Evolutionary conservation across 2,329 filamentous ascomycete genomes (phyloP), one percentile per base, ranked within the genome.

Genomic region (Chrysoporthe puriensis): DNA sequence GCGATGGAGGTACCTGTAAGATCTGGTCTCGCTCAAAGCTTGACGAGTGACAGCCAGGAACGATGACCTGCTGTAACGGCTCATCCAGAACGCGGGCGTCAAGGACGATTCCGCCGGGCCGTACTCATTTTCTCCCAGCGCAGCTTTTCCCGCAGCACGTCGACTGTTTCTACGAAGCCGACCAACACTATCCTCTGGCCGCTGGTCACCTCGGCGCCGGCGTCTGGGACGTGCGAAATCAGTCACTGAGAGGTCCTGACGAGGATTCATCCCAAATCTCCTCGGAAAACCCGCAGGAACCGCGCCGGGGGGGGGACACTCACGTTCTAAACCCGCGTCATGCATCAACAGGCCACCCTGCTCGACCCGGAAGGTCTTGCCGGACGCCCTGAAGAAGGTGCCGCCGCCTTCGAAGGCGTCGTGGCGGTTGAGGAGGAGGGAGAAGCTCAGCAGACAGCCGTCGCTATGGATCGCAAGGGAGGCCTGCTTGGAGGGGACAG

Each of bases 171-270:
- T 6, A 69, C 65, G 21, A 69, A 69, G 32, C 68, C 68, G 42
- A 69, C 68, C 8, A 69, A 62, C 46, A 69, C 65, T n/a, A 69
- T 69, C 42, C 65, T 64, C 58, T 69, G 68, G 8, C 68, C 68
- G 13, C 43, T 48, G 16, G 42, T 57, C 14, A 67, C 63, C 50
- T 62, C 21, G 36, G 68, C 68, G 32, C 68, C 68, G 32, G 68
- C 68, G 46, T 68, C 67, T 68, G 34, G 16, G 1, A 16, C n/a
- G 46, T 18, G 44, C 21, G 2, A 60, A 16, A 16, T 43, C 40
- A 63, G 63, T 9, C 32, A 43, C 60, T 2, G 13, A 9, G 13
- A 5, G 5, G 1, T 13, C 26, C 26, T 36, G 40, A 54, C 4
- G 13, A 48, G 14, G 21, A 16, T 26, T 43, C 40, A 26, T 26